Percentiles rank a stretch among this genome's conserved stretches.
These are phyloP conservation scores for Simmondsia chinensis DNA, from an alignment of 148 eudicot genomes.

Conservation along the genomic window DNA sequence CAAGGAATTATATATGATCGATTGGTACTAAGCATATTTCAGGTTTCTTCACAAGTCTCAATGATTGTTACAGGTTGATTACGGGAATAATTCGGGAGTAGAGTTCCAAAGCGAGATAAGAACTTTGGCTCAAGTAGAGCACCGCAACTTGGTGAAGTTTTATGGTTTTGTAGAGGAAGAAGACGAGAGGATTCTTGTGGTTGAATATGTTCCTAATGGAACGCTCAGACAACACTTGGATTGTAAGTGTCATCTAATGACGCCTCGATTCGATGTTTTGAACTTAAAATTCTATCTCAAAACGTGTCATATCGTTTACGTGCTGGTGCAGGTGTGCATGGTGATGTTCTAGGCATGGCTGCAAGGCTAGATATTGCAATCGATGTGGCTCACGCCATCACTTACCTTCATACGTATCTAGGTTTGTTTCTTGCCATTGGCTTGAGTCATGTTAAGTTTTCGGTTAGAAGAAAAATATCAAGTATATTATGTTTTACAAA, in stretches of 20 bases:
- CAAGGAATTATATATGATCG: too few species aligned
- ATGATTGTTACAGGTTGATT: conserved; percentile 35
- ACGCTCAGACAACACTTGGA: conserved; percentile 87
- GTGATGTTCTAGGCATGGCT: conserved; percentile 47
- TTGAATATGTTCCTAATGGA: conserved; percentile 88
- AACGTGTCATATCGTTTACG: neutral
- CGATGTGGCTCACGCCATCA: conserved; percentile 87
- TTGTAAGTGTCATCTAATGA: conserved; percentile 25
- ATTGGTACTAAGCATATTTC: too few species aligned
- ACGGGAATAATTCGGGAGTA: conserved; percentile 46
- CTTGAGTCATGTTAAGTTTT: too few species aligned
- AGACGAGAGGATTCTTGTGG: conserved; percentile 67
- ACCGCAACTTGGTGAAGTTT: conserved; percentile 61
- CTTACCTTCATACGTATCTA: conserved; percentile 85
- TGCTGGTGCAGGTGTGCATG: conserved; percentile 36
- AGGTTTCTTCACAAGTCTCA: too few species aligned
- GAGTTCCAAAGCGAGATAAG: conserved; percentile 64
- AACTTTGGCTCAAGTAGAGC: conserved; percentile 57
- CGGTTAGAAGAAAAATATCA: too few species aligned
- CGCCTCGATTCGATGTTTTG: neutral
- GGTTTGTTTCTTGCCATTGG: too few species aligned
- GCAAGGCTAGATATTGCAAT: conserved; percentile 73
- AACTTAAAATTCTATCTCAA: neutral
- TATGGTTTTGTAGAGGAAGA: conserved; percentile 63
- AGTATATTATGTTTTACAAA: too few species aligned